Conservation (phyloP, 768 basidiomycete genomes). For the Xerocomellus amylosporus region DNA sequence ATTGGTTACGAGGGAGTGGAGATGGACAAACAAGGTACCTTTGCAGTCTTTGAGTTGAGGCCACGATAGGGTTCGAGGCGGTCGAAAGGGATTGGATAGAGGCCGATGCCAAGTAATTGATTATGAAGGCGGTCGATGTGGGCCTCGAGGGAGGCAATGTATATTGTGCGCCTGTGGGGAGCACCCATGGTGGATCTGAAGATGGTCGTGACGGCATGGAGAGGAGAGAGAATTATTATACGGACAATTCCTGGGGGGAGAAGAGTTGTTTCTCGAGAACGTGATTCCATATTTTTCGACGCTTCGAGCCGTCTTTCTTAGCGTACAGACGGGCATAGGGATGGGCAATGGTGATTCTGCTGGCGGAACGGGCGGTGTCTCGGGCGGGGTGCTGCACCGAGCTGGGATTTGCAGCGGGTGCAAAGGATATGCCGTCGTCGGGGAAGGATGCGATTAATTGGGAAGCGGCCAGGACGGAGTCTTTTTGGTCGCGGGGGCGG, state of each 20-base stretch:
- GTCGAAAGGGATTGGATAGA: constrained; percentile 54
- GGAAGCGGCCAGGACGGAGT: background rate
- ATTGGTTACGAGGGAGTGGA: background rate
- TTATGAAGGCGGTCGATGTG: constrained; percentile 68
- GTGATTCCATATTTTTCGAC: constrained; percentile 76
- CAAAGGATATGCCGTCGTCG: constrained; percentile 24
- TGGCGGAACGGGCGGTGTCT: constrained; percentile 15
- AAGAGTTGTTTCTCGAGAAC: constrained; percentile 72
- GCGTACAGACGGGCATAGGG: constrained; percentile 70
- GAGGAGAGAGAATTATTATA: constrained; percentile 2
- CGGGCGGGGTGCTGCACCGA: constrained; percentile 19
- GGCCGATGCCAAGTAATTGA: constrained; percentile 50
- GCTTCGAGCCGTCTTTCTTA: constrained; percentile 60
- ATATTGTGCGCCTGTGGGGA: constrained; percentile 65
- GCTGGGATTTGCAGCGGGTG: background rate
- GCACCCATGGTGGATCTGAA: constrained; percentile 62
- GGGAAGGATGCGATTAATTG: constrained; percentile 16
- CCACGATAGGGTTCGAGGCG: constrained; percentile 64
- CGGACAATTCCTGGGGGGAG: constrained; percentile 62
- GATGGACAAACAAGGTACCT: constrained; percentile 40
- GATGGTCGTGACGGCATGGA: background rate
- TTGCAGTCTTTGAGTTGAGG: constrained; percentile 73
- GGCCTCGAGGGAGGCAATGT: constrained; percentile 68
- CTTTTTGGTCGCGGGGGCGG: constrained; percentile 1
- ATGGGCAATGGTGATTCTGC: constrained; percentile 46